phyloP scores from a whole-genome alignment of 805 yeast species.

The Metschnikowia gruessii region DNA sequence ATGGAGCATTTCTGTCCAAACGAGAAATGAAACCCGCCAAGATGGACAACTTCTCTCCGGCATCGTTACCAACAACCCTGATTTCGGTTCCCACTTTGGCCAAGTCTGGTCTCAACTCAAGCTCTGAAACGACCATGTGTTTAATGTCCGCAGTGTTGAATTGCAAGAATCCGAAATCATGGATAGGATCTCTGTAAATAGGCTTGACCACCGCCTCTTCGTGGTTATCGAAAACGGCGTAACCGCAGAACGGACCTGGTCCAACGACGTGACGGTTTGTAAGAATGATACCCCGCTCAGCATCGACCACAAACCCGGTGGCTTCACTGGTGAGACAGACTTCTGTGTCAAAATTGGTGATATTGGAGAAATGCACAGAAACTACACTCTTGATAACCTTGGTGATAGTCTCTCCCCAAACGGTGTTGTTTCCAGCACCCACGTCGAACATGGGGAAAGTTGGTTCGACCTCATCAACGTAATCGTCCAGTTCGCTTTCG shows the following conservation, averaged over 20 bases:
- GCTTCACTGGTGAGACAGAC: slow-evolving; percentile 80
- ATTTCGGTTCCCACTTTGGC: slow-evolving; percentile 93
- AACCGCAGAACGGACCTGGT: slow-evolving; percentile 91
- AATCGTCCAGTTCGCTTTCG: slow-evolving; percentile 16
- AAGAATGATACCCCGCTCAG: slow-evolving; percentile 74
- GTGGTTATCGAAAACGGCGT: slow-evolving; percentile 89
- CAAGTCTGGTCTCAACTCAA: slow-evolving; percentile 71
- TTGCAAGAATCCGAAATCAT: slow-evolving; percentile 86
- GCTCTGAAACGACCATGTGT: slow-evolving; percentile 66
- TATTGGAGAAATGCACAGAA: slow-evolving; percentile 83
- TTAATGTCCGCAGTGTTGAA: slow-evolving; percentile 71
- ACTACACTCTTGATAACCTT: slow-evolving; percentile 83
- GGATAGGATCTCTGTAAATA: slow-evolving; percentile 89
- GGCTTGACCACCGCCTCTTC: slow-evolving; percentile 88
- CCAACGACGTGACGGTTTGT: slow-evolving; percentile 96
- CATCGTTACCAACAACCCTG: slow-evolving; percentile 94
- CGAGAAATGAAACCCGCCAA: slow-evolving; percentile 83
- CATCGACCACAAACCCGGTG: slow-evolving; percentile 93
- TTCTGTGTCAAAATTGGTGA: slow-evolving; percentile 85
- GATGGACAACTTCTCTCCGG: slow-evolving; percentile 89
- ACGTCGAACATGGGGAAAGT: slow-evolving; percentile 15
- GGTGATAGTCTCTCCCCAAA: slow-evolving; percentile 80
- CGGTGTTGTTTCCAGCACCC: slow-evolving; percentile 19
- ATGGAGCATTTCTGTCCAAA: slow-evolving; percentile 91
- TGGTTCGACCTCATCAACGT: slow-evolving; percentile 8